Evolutionary conservation across 2,329 filamentous ascomycete species (phyloP).

Genomic region (Coccinonectria pachysandricola): DNA sequence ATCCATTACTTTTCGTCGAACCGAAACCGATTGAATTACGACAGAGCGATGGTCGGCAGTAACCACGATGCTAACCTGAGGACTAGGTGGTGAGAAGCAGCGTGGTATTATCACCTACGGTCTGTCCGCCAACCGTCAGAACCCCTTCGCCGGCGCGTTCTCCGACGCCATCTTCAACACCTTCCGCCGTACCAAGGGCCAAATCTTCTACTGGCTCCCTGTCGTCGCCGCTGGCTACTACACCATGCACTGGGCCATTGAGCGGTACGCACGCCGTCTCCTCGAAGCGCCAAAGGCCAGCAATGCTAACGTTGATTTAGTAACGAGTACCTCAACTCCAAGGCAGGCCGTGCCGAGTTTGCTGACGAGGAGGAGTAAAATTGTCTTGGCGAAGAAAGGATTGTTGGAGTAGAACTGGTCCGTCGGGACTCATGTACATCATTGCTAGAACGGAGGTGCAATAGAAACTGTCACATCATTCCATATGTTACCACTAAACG

Average conservation of each 20-base stretch:
- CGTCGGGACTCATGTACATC: conserved; percentile 29
- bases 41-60: not conserved
- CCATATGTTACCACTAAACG: conserved; percentile 13
- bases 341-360: conserved; percentile 54
- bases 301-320: no score
- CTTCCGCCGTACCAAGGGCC: conserved; percentile 73
- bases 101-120: conserved; percentile 61
- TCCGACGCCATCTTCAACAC: conserved; percentile 91
- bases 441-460: conserved; percentile 29
- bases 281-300: no score
- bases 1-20: no score
- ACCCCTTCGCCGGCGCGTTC: conserved; percentile 66
- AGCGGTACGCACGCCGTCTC: conserved; percentile 74
- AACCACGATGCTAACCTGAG: conserved; percentile 13
- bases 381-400: conserved; percentile 4
- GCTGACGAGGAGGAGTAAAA: conserved; percentile 35
- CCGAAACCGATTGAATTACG: no score
- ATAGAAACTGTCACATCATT: conserved; percentile 25
- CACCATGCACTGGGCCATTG: conserved; percentile 79
- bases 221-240: conserved; percentile 71
- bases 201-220: conserved; percentile 83
- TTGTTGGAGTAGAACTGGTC: conserved; percentile 21
- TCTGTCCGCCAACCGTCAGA: conserved; percentile 79
- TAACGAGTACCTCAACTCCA: conserved; percentile 75
- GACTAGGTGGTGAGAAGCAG: conserved; percentile 46